Evolutionary conservation across 2,329 filamentous ascomycete species (phyloP).

Genomic region (Beauveria rudraprayagi): DNA sequence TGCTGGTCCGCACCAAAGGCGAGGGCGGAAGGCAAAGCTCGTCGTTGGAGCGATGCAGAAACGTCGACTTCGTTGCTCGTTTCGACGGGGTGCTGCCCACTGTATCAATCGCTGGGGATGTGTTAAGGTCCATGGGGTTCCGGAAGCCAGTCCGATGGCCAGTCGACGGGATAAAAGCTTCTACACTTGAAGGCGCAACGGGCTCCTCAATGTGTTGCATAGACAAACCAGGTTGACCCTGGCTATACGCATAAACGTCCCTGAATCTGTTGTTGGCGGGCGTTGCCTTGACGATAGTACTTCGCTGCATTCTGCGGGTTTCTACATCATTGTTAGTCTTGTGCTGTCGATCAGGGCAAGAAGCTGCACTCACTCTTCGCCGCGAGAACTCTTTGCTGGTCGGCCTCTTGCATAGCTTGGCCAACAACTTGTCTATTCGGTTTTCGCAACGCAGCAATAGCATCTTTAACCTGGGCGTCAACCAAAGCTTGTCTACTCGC

Average conservation of each 20-base stretch:
- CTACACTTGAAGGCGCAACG: slow-evolving; percentile 30
- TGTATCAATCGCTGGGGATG: slow-evolving; percentile 18
- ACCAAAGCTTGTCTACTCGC: slow-evolving; percentile 58
- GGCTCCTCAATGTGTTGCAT: slow-evolving; percentile 21
- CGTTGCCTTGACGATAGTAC: slow-evolving; percentile 48
- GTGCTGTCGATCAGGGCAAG: background rate
- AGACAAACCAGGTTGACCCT: slow-evolving; percentile 16
- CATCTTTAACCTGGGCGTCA: slow-evolving; percentile 63
- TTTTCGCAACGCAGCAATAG: slow-evolving; percentile 65
- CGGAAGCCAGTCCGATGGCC: slow-evolving; percentile 25
- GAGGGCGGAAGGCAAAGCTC: slow-evolving; percentile 25
- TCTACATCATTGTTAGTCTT: slow-evolving; percentile 32
- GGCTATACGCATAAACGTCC: slow-evolving; percentile 35
- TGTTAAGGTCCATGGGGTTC: slow-evolving; percentile 23
- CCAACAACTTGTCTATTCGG: slow-evolving; percentile 66
- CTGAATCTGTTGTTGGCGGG: slow-evolving; percentile 47
- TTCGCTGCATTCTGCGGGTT: slow-evolving; percentile 42
- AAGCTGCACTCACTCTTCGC: slow-evolving; percentile 37
- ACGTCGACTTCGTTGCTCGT: slow-evolving; percentile 16
- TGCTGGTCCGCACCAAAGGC: slow-evolving; percentile 27
- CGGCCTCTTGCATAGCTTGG: slow-evolving; percentile 57
- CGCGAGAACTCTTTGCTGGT: slow-evolving; percentile 50
- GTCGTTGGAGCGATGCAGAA: slow-evolving; percentile 23
- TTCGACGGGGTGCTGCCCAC: slow-evolving; percentile 13
- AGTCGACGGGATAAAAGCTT: slow-evolving; percentile 34